These are phyloP conservation scores for Clavulina sp. DNA, from an alignment of 768 basidiomycete genomes.

Conservation along the genomic window DNA sequence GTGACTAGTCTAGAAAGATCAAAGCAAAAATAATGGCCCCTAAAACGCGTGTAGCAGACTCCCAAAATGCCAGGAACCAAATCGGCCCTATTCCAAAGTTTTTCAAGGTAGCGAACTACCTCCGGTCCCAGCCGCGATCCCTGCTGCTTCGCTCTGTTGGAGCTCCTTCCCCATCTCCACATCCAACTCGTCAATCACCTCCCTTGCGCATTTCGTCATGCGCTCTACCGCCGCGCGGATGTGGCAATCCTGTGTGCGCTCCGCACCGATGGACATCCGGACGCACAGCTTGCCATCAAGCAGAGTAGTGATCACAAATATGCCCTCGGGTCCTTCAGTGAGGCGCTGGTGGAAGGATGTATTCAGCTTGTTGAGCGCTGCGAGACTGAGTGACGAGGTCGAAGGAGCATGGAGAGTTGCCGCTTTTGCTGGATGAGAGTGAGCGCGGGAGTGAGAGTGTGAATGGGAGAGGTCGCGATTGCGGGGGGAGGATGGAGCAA, in stretches of 20 bases:
- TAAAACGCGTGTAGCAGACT: no score
- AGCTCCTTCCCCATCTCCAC: not conserved
- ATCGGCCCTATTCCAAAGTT: no score
- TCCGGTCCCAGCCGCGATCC: no score
- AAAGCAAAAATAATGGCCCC: no score
- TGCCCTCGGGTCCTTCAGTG: conserved; percentile 35
- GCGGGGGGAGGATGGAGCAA: conserved; percentile 23
- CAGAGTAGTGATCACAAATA: conserved; percentile 56
- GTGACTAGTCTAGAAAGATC: no score
- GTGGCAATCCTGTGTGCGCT: conserved; percentile 44
- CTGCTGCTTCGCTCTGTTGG: no score
- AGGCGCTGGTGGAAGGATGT: conserved; percentile 40
- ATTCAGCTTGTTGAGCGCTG: conserved; percentile 49
- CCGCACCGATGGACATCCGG: conserved; percentile 59
- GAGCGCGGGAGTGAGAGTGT: no score
- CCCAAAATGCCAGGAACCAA: no score
- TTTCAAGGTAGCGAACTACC: no score
- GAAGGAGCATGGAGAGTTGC: not conserved
- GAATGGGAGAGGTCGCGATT: not conserved
- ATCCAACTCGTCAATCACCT: conserved; percentile 22
- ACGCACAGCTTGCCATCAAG: conserved; percentile 60
- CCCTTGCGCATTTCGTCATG: conserved; percentile 37
- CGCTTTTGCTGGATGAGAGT: no score
- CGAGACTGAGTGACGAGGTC: conserved; percentile 15
- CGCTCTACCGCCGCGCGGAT: conserved; percentile 41